Percentiles rank a stretch among this genome's conserved stretches.
These are phyloP conservation scores for Penicillium sp. DNA, from an alignment of 2,329 filamentous ascomycete genomes.

Conservation along the genomic window DNA sequence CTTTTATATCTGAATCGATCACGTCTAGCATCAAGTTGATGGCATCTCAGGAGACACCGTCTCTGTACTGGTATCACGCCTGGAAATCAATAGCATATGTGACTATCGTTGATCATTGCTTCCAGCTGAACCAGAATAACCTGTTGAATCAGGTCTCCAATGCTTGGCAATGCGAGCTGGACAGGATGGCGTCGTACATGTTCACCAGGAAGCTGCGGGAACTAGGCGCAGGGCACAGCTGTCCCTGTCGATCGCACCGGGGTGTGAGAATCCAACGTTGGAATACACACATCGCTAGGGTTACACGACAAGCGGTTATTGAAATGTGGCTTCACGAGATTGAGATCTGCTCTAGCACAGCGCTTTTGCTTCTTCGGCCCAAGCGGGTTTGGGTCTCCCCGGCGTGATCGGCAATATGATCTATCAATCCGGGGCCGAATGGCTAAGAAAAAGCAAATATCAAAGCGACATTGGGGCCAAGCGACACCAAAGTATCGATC, in stretches of 20 bases:
- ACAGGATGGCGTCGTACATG: conserved; percentile 1
- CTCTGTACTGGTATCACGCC: neutral
- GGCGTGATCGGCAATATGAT: conserved; percentile 10
- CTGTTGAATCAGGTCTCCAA: neutral
- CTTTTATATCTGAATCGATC: conserved; percentile 21
- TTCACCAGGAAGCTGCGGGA: conserved; percentile 8
- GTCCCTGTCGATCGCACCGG: conserved; percentile 9
- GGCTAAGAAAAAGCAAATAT: neutral
- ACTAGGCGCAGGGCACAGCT: neutral
- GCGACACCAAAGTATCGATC: no score
- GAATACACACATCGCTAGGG: conserved; percentile 1
- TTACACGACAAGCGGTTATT: conserved; percentile 3
- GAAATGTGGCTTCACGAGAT: conserved; percentile 2
- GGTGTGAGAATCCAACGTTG: neutral
- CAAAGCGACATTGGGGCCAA: neutral
- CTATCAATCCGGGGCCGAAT: conserved; percentile 1
- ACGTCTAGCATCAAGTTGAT: neutral
- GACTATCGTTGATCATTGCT: conserved; percentile 3
- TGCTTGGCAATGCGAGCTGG: neutral
- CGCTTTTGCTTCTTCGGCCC: conserved; percentile 2
- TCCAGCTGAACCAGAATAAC: neutral
- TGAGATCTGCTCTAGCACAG: conserved; percentile 5
- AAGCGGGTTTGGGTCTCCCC: neutral
- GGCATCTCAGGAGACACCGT: no score
- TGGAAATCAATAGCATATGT: conserved; percentile 5